Conservation (phyloP, 78 protist species). For the Dictyostelium discoideum region DNA sequence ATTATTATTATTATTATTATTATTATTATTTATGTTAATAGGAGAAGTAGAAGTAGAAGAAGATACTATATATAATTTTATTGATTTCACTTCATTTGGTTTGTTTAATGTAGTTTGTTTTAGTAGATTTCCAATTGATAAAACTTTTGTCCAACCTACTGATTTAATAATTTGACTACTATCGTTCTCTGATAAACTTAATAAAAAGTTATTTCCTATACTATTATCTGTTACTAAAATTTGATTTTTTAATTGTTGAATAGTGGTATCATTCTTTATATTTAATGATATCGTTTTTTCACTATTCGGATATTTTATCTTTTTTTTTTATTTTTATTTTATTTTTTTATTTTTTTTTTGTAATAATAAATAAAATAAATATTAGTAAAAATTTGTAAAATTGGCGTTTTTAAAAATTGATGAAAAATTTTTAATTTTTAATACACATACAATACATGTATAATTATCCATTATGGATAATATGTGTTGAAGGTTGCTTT, state of each 20-base stretch:
- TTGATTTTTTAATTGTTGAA: conserved; percentile 1
- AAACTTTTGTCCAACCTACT: conserved; percentile 38
- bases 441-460: background rate
- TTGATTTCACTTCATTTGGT: background rate
- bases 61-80: background rate
- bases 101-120: background rate
- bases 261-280: background rate
- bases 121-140: background rate
- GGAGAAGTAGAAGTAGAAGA: background rate
- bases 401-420: too few relatives aligned
- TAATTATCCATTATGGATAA: background rate
- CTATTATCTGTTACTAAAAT: background rate
- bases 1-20: too few relatives aligned
- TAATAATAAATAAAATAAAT: too few relatives aligned
- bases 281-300: background rate
- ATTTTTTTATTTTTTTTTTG: too few relatives aligned
- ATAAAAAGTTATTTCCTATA: background rate
- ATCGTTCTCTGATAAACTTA: background rate
- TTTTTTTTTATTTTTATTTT: too few relatives aligned
- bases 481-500: too few relatives aligned
- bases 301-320: background rate
- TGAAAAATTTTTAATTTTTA: too few relatives aligned
- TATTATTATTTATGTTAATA: too few relatives aligned
- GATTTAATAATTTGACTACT: conserved; percentile 18
- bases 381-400: too few relatives aligned